A percentile compares a stretch with the other conserved stretches of the same genome.
Evolutionary conservation across 148 eudicot species (phyloP).

Genomic region (Cornus kousa): DNA sequence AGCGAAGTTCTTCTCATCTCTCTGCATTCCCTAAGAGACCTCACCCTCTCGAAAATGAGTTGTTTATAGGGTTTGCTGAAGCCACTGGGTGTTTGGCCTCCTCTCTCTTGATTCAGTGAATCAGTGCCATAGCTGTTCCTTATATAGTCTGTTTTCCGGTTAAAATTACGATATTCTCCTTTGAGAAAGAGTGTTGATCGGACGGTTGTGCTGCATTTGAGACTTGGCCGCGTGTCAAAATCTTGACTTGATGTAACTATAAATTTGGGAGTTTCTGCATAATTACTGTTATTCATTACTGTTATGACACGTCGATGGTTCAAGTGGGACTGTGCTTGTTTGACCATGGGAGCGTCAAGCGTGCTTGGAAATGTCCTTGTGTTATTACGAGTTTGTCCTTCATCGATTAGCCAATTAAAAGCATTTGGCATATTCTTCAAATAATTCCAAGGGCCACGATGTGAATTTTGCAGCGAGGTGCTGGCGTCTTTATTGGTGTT

Average conservation of each 20-base stretch:
- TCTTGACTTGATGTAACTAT: not conserved
- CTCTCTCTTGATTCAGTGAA: not conserved
- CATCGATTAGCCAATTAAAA: not conserved
- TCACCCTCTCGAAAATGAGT: not conserved
- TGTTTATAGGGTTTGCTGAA: not conserved
- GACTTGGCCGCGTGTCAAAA: not conserved
- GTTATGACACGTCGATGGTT: not conserved
- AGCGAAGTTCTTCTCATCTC: slow-evolving; percentile 54
- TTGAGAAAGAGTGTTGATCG: not conserved
- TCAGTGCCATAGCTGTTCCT: not conserved
- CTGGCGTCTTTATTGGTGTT: not conserved
- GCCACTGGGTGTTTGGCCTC: not conserved
- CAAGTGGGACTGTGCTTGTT: not conserved
- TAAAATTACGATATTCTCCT: not conserved
- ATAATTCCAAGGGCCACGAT: not conserved
- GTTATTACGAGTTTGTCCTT: not conserved
- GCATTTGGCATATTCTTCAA: not conserved
- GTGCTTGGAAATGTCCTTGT: not conserved
- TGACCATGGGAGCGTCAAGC: not conserved
- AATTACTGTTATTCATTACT: not conserved
- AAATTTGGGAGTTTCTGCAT: not conserved
- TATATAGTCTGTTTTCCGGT: slow-evolving; percentile 8
- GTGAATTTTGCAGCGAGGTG: not conserved
- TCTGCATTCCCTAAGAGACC: slow-evolving; percentile 55
- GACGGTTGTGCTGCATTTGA: not conserved